Evolutionary conservation across 805 yeast species (phyloP).

Genomic region (Scheffersomyces ergatensis): DNA sequence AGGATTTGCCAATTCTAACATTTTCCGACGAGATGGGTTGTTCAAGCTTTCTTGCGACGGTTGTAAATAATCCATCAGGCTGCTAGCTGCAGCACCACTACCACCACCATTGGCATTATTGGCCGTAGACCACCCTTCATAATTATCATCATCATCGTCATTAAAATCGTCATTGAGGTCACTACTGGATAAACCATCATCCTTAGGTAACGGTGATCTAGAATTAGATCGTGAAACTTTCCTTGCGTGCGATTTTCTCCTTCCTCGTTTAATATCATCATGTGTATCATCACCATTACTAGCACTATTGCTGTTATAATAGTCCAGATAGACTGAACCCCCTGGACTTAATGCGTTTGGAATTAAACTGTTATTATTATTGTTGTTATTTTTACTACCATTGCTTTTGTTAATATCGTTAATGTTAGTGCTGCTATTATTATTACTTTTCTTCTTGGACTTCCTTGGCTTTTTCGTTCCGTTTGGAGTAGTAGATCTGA

Average conservation of each 20-base stretch:
- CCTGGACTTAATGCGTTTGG: not conserved
- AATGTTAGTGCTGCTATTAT: not conserved
- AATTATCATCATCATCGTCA: slow-evolving; percentile 24
- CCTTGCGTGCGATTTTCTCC: slow-evolving; percentile 30
- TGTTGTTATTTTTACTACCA: not conserved
- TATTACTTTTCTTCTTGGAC: not conserved
- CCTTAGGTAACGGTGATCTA: slow-evolving; percentile 8
- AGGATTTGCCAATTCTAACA: slow-evolving; percentile 65
- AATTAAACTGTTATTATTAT: not conserved
- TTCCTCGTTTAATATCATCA: slow-evolving; percentile 39
- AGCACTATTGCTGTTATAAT: slow-evolving; percentile 1
- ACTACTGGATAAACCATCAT: slow-evolving; percentile 11
- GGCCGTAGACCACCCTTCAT: slow-evolving; percentile 10
- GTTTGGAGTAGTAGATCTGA: slow-evolving; percentile 11
- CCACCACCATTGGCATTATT: slow-evolving; percentile 5
- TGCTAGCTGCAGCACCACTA: no score
- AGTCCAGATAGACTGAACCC: not conserved
- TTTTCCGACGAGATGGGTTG: slow-evolving; percentile 44
- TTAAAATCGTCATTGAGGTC: slow-evolving; percentile 20
- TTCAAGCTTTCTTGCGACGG: not conserved
- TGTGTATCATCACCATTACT: slow-evolving; percentile 12
- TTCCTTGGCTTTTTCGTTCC: not conserved
- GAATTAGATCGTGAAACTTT: slow-evolving; percentile 21
- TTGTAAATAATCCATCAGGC: not conserved
- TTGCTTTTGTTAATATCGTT: slow-evolving; percentile 4